Percentiles rank a stretch among this genome's conserved stretches.
These are phyloP conservation scores for Solanum chaucha DNA, from an alignment of 257 asterid species.

Conservation along the genomic window DNA sequence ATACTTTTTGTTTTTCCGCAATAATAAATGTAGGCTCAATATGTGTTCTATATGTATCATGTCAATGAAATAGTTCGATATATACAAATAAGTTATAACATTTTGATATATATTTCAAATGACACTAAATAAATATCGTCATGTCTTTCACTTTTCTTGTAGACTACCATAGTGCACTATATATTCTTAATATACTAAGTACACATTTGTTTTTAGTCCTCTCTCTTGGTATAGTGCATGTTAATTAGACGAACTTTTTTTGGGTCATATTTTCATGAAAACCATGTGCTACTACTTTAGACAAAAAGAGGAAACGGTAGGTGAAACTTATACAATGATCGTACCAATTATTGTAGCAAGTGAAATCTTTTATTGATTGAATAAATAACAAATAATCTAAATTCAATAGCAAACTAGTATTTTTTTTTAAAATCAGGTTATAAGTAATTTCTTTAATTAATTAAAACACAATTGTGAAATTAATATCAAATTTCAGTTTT, in stretches of 20 bases:
- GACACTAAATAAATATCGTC: neutral
- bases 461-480: neutral
- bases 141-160: neutral
- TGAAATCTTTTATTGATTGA: neutral
- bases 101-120: neutral
- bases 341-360: neutral
- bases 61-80: neutral
- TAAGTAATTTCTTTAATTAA: neutral
- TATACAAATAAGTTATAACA: neutral
- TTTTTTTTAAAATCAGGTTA: neutral
- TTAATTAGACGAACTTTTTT: neutral
- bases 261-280: neutral
- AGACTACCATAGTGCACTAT: too few relatives aligned
- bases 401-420: neutral
- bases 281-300: neutral
- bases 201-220: neutral
- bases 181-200: neutral
- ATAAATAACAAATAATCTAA: neutral
- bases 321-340: neutral
- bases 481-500: neutral
- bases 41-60: neutral
- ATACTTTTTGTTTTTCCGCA: accelerated
- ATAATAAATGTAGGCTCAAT: accelerated
- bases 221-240: neutral
- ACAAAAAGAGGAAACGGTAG: neutral